These are phyloP conservation scores for Cyclotella choctawhatcheeana DNA, from an alignment of 108 stramenopile genomes.

Conservation along the genomic window DNA sequence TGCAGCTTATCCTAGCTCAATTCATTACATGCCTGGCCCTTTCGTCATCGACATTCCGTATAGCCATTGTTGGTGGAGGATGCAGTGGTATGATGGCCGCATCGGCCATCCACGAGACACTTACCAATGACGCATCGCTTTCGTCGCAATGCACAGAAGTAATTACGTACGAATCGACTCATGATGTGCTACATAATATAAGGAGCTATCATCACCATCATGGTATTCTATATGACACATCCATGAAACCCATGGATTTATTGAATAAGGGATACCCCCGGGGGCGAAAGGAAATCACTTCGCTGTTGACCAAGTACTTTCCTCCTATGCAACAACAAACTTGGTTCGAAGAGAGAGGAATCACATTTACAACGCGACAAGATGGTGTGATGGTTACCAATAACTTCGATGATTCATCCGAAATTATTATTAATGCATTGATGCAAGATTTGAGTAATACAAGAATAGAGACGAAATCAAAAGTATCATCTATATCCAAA, in stretches of 20 bases:
- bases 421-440: constrained; percentile 1
- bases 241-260: background rate
- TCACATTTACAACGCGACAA: background rate
- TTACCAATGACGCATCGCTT: too few species aligned
- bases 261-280: background rate
- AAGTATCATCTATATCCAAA: constrained; percentile 1
- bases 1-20: background rate
- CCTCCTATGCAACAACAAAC: constrained; percentile 5
- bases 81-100: background rate
- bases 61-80: constrained; percentile 1
- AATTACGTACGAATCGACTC: background rate
- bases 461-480: background rate
- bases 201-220: background rate
- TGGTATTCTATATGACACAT: constrained; percentile 6
- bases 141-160: background rate
- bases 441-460: background rate
- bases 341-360: constrained; percentile 1
- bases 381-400: background rate
- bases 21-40: background rate
- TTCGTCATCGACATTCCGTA: background rate
- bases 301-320: background rate
- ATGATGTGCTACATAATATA: constrained; percentile 1
- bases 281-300: constrained; percentile 2
- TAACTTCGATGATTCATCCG: background rate
- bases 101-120: background rate